Base-by-base conservation (phyloP, 139 green algal species). In the Picochlorum sp. region DNA sequence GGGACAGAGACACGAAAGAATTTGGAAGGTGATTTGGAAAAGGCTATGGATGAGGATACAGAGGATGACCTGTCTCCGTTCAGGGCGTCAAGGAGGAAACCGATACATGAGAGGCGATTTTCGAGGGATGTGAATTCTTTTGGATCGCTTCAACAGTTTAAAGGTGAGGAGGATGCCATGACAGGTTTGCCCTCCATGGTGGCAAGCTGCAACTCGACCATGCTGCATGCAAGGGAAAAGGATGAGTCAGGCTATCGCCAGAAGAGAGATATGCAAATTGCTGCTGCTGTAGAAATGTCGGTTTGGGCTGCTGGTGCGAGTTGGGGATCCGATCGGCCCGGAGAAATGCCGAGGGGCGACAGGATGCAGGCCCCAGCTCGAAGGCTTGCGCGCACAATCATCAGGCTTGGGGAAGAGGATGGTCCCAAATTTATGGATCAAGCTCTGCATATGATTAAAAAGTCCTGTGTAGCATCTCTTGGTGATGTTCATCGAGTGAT, bases 361-460 rank as follows among this genome's bases (percentile, higher is more conserved):
- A 49, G 34, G 1, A 38, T 81, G 23, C 85, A 94, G 56, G 77
- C 81, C 8, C 81, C 85, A 0, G 87, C 87, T 0, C 72, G 87
- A 18, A 79, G 87, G 23, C 58, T 92, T 10, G 85, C 84, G 2
- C 72, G 87, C 18, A 92, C 84, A 26, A 74, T 89, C 57, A 76
- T 91, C 62, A 75, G 64, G 59, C 72, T 90, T 30, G 82, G 86
- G 1, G 61, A 69, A 1, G 77, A 83, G 38, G 71, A 75, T 69
- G 80, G 85, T 55, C 49, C 75, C 18, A 41, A 66, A 1, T 90
- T 94, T 69, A 84, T 74, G 21, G 54, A 75, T 26, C 66, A 76
- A 24, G 78, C 81, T 13, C 61, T 92, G 50, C 60, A 60, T 6
- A 66, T 81, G 3, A 63, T 91, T 1, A 52, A 50, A 14, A 68